Percentiles rank a stretch among this genome's conserved stretches.
Evolutionary conservation across 2,329 filamentous ascomycete species (phyloP).

Genomic region (Fusarium bactridioides): DNA sequence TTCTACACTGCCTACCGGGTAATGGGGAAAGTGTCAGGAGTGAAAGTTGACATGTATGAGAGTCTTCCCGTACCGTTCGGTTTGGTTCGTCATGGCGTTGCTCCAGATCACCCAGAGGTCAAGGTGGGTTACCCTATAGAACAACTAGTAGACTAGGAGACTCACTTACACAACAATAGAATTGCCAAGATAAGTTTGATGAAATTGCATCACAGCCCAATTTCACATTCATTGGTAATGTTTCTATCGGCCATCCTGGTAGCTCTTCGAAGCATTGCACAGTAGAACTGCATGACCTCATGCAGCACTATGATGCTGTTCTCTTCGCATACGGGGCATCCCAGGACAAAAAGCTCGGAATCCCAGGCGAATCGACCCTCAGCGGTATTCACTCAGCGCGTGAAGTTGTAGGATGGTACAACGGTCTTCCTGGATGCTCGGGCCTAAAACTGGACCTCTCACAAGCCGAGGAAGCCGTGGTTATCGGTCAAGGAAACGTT

Average conservation of each 20-base stretch:
- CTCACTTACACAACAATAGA: slow-evolving; percentile 60
- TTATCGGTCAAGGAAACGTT: slow-evolving; percentile 96
- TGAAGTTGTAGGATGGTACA: slow-evolving; percentile 98
- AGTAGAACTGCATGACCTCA: slow-evolving; percentile 73
- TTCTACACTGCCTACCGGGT: slow-evolving; percentile 93
- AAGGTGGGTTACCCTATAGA: slow-evolving; percentile 67
- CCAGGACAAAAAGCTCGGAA: slow-evolving; percentile 78
- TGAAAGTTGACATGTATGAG: slow-evolving; percentile 94
- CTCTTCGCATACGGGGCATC: slow-evolving; percentile 93
- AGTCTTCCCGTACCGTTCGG: slow-evolving; percentile 91
- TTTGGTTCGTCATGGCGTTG: slow-evolving; percentile 91
- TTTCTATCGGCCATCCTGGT: slow-evolving; percentile 71
- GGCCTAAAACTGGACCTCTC: slow-evolving; percentile 76
- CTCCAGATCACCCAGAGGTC: slow-evolving; percentile 98
- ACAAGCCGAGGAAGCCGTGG: slow-evolving; percentile 79
- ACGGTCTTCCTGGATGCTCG: slow-evolving; percentile 86
- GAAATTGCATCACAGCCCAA: slow-evolving; percentile 83
- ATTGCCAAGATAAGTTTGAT: slow-evolving; percentile 92
- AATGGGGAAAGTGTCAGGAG: slow-evolving; percentile 76
- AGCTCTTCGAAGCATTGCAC: slow-evolving; percentile 53
- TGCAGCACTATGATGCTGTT: slow-evolving; percentile 88
- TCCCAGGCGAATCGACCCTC: slow-evolving; percentile 79
- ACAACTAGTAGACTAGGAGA: not conserved
- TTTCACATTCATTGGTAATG: slow-evolving; percentile 92
- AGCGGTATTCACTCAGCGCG: slow-evolving; percentile 85